Evolutionary conservation across 2,329 filamentous ascomycete genomes (phyloP), one percentile per base, ranked within the genome.

Genomic region (Paecilomyces formosus): DNA sequence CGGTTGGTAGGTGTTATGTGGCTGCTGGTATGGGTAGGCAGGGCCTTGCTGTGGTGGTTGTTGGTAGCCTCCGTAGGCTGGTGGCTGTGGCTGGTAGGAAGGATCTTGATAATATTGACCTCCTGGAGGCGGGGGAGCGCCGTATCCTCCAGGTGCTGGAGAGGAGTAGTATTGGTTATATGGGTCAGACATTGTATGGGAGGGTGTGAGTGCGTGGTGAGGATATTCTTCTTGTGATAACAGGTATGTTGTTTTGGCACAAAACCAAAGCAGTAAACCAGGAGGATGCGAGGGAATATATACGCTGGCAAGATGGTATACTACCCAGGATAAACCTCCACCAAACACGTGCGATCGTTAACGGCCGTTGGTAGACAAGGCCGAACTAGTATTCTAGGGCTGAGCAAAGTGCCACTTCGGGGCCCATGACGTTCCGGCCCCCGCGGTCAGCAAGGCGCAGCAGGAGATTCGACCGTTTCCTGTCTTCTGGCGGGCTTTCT

Each of bases 131-230:
- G 69, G 68, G 60, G 64, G 66, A 49, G 59, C 51, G 35, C 63
- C 60, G 15, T 60, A 64, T 45, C 39, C 39, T 52, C 62, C 63
- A 8, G 64, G 65, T 11, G 63, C 67, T 52, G 70, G 61, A 56
- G 69, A 58, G 58, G 66, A 55, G 57, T 68, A 66, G 56, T 75
- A 68, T 50, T 77, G 73, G 62, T 80, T 75, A 74, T 82, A 82
- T 39, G 79, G 79, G 59, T 79, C 79, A 15, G 80, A 82, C 81
- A 83, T 83, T 58, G 39, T 71, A 63, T 49, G n/a, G 55, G 12
- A 31, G 9, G 30, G 15, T 31, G 11, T 11, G 11, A 13, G 24
- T 24, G 21, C 24, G 50, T 26, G 6, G 24, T 4, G 24, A 26
- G 24, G 24, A 3, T 26, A 26, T 26, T 3, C 24, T 26, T 26